These are phyloP conservation scores for Fusarium buharicum DNA, from an alignment of 2,329 filamentous ascomycete species.

Conservation along the genomic window DNA sequence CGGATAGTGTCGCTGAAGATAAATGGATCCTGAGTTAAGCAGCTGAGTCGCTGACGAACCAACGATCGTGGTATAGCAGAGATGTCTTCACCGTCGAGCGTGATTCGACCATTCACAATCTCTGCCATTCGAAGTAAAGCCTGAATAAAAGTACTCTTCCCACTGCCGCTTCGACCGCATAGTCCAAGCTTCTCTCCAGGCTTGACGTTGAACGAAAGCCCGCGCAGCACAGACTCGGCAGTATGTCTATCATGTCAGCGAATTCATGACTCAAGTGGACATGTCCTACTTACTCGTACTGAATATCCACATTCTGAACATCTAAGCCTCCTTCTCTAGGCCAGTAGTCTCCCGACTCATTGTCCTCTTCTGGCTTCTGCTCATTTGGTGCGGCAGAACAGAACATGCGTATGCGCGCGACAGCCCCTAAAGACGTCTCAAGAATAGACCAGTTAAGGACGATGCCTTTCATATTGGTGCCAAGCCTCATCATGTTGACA, in stretches of 20 bases:
- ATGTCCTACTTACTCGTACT: constrained; percentile 43
- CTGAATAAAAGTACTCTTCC: constrained; percentile 54
- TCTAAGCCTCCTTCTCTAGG: constrained; percentile 40
- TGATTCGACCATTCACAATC: constrained; percentile 55
- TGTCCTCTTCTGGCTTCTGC: constrained; percentile 26
- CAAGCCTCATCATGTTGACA: constrained; percentile 49
- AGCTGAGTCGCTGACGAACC: constrained; percentile 53
- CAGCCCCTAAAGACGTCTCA: constrained; percentile 47
- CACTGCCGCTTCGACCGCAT: constrained; percentile 58
- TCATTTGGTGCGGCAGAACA: constrained; percentile 43
- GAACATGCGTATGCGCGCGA: constrained; percentile 46
- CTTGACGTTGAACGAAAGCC: constrained; percentile 47
- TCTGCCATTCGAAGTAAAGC: constrained; percentile 62
- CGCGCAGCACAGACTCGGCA: constrained; percentile 44
- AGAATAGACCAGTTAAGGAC: constrained; percentile 46
- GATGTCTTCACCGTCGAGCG: constrained; percentile 58
- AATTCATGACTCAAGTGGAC: background rate
- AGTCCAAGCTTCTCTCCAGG: constrained; percentile 54
- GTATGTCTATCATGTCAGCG: constrained; percentile 36
- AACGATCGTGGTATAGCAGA: constrained; percentile 41
- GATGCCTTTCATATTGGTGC: constrained; percentile 43
- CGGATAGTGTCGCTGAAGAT: constrained; percentile 61
- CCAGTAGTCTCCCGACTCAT: constrained; percentile 34
- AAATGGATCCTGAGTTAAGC: constrained; percentile 64
- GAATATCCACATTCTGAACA: constrained; percentile 39